Percentiles rank a stretch among this genome's conserved stretches.
These are phyloP conservation scores for Lasiosphaeria hispida DNA, from an alignment of 495 filamentous ascomycete genomes.

Conservation along the genomic window DNA sequence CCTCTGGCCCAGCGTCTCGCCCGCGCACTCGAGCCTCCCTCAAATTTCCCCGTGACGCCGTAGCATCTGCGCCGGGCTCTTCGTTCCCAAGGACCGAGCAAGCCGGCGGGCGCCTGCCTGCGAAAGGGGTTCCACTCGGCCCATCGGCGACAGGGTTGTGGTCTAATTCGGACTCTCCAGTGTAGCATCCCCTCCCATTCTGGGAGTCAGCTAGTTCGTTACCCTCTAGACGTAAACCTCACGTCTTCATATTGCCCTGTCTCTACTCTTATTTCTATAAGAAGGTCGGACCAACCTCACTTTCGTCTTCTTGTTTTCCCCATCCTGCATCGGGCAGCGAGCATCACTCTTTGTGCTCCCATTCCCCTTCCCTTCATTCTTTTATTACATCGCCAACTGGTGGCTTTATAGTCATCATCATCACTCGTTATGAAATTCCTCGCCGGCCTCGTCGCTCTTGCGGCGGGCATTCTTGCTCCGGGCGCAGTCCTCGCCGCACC, in stretches of 20 bases:
- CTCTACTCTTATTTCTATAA: slow-evolving; percentile 4
- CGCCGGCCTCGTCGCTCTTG: slow-evolving; percentile 22
- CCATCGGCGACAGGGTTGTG: not conserved
- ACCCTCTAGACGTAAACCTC: not conserved
- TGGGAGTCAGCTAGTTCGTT: not conserved
- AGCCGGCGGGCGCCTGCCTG: no score
- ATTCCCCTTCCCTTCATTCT: slow-evolving; percentile 7
- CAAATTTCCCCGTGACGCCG: not conserved
- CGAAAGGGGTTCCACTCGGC: no score
- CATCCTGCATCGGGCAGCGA: slow-evolving; percentile 11
- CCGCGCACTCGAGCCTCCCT: not conserved
- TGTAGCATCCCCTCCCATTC: slow-evolving; percentile 1
- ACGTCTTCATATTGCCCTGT: no score
- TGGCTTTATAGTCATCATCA: not conserved
- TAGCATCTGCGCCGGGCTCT: not conserved
- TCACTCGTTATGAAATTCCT: slow-evolving; percentile 25
- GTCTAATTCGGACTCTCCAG: slow-evolving; percentile 1
- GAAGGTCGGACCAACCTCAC: not conserved
- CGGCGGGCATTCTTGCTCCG: slow-evolving; percentile 25
- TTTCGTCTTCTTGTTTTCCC: not conserved
- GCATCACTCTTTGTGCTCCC: slow-evolving; percentile 6
- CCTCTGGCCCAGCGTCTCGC: not conserved
- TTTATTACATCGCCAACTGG: not conserved
- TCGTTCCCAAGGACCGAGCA: not conserved
- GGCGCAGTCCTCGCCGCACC: slow-evolving; percentile 17